Evolutionary conservation across 176 grass and related monocot species (phyloP).

Genomic region (Themeda triandra): DNA sequence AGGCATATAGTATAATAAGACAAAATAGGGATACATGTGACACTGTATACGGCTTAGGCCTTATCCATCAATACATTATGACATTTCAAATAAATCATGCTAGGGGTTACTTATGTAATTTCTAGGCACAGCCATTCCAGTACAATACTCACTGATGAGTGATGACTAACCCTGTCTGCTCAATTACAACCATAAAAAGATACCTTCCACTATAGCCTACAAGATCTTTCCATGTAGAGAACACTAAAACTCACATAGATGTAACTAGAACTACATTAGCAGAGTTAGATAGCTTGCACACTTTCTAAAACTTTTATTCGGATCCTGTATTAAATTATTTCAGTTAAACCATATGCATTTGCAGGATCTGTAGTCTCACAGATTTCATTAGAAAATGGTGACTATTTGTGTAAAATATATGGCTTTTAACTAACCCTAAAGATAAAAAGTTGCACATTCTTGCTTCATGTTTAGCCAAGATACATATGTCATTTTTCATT

Average conservation of each 20-base stretch:
- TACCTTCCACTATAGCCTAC: neutral
- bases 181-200: neutral
- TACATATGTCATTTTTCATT: neutral
- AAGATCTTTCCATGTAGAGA: neutral
- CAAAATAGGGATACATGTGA: neutral
- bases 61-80: neutral
- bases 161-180: neutral
- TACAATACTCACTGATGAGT: neutral
- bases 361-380: neutral
- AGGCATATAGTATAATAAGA: neutral
- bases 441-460: neutral
- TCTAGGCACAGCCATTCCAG: conserved; percentile 7
- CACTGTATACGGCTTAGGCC: neutral
- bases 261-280: neutral
- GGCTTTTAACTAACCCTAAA: neutral
- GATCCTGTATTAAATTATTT: neutral
- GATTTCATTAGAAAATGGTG: neutral
- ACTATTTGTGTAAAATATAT: neutral
- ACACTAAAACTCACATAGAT: neutral
- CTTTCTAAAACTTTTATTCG: neutral
- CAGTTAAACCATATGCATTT: neutral
- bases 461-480: neutral
- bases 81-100: neutral
- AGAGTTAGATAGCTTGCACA: neutral
- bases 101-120: neutral